These are phyloP conservation scores for Amanita pseudoporphyria DNA, from an alignment of 768 basidiomycete species.

Conservation along the genomic window DNA sequence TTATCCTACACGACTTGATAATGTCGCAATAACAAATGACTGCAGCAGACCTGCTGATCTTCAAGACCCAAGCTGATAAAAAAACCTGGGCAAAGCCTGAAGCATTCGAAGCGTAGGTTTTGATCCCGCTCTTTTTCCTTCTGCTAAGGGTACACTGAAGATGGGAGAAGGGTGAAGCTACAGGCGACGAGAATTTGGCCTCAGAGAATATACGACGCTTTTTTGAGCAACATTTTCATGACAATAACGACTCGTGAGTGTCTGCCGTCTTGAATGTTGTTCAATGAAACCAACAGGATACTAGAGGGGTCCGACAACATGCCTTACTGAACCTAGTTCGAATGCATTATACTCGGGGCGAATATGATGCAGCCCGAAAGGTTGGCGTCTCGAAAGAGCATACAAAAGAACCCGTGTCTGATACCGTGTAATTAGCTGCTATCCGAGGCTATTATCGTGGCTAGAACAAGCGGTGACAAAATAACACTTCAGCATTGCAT, in stretches of 20 bases:
- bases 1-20: not conserved
- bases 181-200: slow-evolving; percentile 62
- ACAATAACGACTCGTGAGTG: slow-evolving; percentile 70
- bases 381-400: slow-evolving; percentile 22
- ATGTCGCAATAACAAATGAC: not conserved
- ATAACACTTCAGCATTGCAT: slow-evolving; percentile 72
- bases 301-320: slow-evolving; percentile 70
- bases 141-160: slow-evolving; percentile 24
- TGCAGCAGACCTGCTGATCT: slow-evolving; percentile 41
- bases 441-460: slow-evolving; percentile 68
- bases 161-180: slow-evolving; percentile 54
- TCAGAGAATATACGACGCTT: slow-evolving; percentile 66
- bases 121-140: not conserved
- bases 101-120: slow-evolving; percentile 48
- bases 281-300: not conserved
- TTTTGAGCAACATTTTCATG: slow-evolving; percentile 82
- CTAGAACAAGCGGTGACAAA: slow-evolving; percentile 63
- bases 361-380: slow-evolving; percentile 60
- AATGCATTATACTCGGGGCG: slow-evolving; percentile 65
- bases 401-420: not conserved
- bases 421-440: slow-evolving; percentile 39
- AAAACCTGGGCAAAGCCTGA: slow-evolving; percentile 56
- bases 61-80: slow-evolving; percentile 56
- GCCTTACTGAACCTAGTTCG: slow-evolving; percentile 69
- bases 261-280: not conserved